Base-by-base conservation (phyloP, 257 asterid genomes). In the Euphrasia confusa region DNA sequence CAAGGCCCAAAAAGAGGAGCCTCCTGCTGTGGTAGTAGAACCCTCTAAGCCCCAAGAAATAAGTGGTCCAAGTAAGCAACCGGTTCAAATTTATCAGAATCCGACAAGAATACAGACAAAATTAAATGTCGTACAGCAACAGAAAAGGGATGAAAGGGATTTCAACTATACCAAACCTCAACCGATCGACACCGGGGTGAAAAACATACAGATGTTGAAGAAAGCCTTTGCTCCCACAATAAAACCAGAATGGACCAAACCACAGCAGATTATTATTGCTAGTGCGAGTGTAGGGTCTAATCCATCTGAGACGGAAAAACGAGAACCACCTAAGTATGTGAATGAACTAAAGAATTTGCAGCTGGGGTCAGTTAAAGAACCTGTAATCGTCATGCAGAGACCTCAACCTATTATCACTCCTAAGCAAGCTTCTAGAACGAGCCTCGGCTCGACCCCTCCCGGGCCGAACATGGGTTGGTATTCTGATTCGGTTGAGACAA, bases 321-420 rank as follows among this genome's bases (percentile, higher is more conserved):
- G 73, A 32, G 90, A 87, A 60, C 56, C 79, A 62, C 59, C 79
- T 14, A 79, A 21, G 28, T 80, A 62, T 69, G 56, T 73, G 32
- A 75, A 77, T 66, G 93, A 84, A 59, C 58, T 81, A 71, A 87
- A 82, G 84, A 77, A 71, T 58, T 59, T 82, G 65, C 95, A 79
- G 63, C 61, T 82, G 42, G 94, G 90, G 58, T 78, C 90, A 52
- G 82, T 84, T 32, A 84, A 77, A 79, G 90, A 82, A 69, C 86
- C 94, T 0, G 76, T 82, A 18, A 71, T 68, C 7, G 71, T 78
- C 55, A 79, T 75, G 95, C 88, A 83, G 71, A 81, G 81, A 47
- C 81, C 90, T 18, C 79, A 68, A 61, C 69, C 81, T 24, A 52
- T 68, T 12, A 7, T 11, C 14, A 80, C 68, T 45, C 60, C 61